These are phyloP conservation scores for Entomortierella parvispora DNA, from an alignment of 192 early-diverging fungal genomes.

Conservation along the genomic window DNA sequence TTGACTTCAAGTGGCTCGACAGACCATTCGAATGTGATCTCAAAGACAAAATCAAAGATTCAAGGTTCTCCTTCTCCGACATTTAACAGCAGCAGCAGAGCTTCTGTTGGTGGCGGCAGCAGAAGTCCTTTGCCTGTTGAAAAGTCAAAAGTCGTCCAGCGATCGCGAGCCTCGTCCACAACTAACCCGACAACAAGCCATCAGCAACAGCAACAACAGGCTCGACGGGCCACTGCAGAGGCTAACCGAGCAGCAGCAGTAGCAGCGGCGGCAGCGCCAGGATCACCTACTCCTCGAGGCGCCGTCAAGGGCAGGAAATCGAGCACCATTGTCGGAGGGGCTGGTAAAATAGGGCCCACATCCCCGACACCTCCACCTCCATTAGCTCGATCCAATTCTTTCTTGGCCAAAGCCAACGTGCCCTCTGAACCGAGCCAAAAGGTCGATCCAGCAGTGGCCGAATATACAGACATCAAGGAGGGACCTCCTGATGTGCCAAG, in stretches of 20 bases:
- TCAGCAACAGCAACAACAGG: slow-evolving; percentile 10
- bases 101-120: too few relatives aligned
- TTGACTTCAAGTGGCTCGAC: background rate
- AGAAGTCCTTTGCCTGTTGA: background rate
- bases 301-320: too few relatives aligned
- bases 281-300: too few relatives aligned
- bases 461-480: too few relatives aligned
- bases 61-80: background rate
- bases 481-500: too few relatives aligned
- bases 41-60: slow-evolving; percentile 16
- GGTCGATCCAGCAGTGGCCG: too few relatives aligned
- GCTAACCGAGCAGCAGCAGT: background rate
- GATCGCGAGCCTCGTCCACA: background rate
- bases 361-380: too few relatives aligned
- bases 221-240: background rate
- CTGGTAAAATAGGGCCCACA: too few relatives aligned
- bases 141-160: background rate
- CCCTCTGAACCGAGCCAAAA: too few relatives aligned
- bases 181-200: background rate
- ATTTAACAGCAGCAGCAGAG: background rate
- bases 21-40: background rate
- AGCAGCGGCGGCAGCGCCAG: background rate
- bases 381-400: too few relatives aligned
- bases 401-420: too few relatives aligned
- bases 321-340: too few relatives aligned